phyloP scores from a whole-genome alignment of 2,329 filamentous ascomycete species.

The Neofusicoccum laricinum region DNA sequence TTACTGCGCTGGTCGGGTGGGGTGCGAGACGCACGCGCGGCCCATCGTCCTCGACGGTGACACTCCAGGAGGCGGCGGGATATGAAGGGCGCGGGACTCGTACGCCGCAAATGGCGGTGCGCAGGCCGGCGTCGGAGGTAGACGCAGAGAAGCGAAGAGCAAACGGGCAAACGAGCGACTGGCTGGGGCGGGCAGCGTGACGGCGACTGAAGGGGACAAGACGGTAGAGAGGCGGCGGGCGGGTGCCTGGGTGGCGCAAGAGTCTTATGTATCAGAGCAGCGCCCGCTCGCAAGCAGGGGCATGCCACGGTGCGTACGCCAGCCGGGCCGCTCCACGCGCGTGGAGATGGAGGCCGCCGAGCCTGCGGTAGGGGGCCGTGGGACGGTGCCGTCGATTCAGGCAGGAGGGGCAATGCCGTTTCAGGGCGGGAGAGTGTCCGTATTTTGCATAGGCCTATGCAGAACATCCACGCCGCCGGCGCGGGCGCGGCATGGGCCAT shows the following conservation, averaged over 20 bases:
- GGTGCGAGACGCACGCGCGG: not conserved
- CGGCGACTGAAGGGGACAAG: not conserved
- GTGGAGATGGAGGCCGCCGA: conserved; percentile 5
- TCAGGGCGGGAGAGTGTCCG: conserved; percentile 6
- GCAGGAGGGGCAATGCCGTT: conserved; percentile 7
- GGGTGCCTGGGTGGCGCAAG: conserved; percentile 5
- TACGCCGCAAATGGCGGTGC: not conserved
- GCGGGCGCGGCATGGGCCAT: not conserved
- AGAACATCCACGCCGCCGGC: conserved; percentile 7
- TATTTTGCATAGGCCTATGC: conserved; percentile 4
- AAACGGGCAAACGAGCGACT: conserved; percentile 8
- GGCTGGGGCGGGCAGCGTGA: not conserved
- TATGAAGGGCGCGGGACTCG: not conserved
- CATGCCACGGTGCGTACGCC: not conserved
- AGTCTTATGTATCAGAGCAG: conserved; percentile 3
- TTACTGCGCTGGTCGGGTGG: not conserved
- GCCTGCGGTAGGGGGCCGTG: not conserved
- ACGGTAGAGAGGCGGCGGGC: not conserved
- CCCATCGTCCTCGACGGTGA: not conserved
- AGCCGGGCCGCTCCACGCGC: conserved; percentile 9
- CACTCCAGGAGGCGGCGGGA: not conserved
- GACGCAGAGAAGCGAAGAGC: not conserved
- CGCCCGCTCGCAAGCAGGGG: not conserved
- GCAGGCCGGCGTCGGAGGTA: not conserved
- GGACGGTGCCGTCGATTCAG: not conserved